Conservation (phyloP, 1,284 basidiomycete species). For the Cutaneotrichosporon cutaneum region DNA sequence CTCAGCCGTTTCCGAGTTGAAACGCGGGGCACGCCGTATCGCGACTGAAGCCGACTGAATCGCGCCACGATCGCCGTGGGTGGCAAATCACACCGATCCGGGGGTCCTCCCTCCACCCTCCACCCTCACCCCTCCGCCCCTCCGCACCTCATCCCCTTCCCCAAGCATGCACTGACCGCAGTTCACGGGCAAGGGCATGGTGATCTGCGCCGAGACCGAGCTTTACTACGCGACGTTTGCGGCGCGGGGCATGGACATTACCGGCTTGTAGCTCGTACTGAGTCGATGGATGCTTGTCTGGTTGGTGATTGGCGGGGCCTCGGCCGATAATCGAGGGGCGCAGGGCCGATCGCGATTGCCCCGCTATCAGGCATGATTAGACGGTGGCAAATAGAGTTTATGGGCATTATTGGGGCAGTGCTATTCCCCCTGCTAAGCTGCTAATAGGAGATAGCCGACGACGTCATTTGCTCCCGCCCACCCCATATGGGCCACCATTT, state of each 20-base stretch:
- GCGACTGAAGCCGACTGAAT: not conserved
- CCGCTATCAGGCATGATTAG: no score
- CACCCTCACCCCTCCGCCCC: not conserved
- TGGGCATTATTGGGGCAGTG: not conserved
- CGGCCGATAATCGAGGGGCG: not conserved
- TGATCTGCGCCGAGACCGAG: conserved; percentile 67
- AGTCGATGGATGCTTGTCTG: not conserved
- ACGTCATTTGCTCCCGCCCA: conserved; percentile 6
- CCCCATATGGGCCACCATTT: no score
- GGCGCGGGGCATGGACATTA: conserved; percentile 44
- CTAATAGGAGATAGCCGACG: conserved; percentile 4
- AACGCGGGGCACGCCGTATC: not conserved
- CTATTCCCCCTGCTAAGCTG: not conserved
- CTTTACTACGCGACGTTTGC: conserved; percentile 64
- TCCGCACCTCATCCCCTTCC: no score
- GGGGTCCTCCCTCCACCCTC: no score
- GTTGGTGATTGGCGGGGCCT: no score
- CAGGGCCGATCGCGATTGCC: no score
- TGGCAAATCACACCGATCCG: not conserved
- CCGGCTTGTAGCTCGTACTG: conserved; percentile 16
- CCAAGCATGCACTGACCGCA: conserved; percentile 49
- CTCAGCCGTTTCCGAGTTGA: no score
- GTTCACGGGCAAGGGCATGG: conserved; percentile 65
- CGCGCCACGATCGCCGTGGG: no score
- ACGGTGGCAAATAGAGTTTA: no score